Conservation (phyloP, 768 basidiomycete genomes). For the Boletus insuetus region DNA sequence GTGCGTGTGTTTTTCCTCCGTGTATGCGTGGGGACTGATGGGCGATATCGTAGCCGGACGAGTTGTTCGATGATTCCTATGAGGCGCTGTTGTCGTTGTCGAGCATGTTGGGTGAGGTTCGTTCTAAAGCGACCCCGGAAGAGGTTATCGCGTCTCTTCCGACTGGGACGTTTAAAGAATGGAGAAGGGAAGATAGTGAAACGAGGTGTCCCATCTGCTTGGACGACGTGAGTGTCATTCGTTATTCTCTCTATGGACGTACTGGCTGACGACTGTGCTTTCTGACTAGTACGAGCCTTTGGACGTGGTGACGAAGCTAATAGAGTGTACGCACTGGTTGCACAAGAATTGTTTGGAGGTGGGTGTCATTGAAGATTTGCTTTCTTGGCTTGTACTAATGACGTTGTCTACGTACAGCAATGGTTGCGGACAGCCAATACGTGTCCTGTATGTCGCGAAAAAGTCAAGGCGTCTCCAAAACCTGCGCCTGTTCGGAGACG, state of each 20-base stretch:
- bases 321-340: slow-evolving; percentile 76
- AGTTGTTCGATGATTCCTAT: slow-evolving; percentile 74
- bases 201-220: slow-evolving; percentile 80
- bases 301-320: slow-evolving; percentile 65
- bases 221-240: slow-evolving; percentile 63
- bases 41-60: slow-evolving; percentile 52
- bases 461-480: slow-evolving; percentile 38
- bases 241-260: not conserved
- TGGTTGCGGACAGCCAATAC: slow-evolving; percentile 76
- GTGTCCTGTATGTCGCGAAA: slow-evolving; percentile 77
- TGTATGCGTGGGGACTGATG: slow-evolving; percentile 4
- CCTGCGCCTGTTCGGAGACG: slow-evolving; percentile 23
- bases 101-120: slow-evolving; percentile 63
- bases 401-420: slow-evolving; percentile 46
- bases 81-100: slow-evolving; percentile 63
- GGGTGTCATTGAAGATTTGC: slow-evolving; percentile 11
- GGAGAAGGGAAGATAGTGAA: slow-evolving; percentile 64
- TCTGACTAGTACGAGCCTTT: slow-evolving; percentile 53
- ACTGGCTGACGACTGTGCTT: not conserved
- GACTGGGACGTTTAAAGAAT: slow-evolving; percentile 62
- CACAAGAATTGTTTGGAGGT: slow-evolving; percentile 77
- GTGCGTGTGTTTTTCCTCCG: slow-evolving; percentile 36
- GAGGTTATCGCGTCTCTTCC: slow-evolving; percentile 59
- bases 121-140: slow-evolving; percentile 60
- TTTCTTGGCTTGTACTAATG: slow-evolving; percentile 1